phyloP scores from a whole-genome alignment of 2,329 filamentous ascomycete species.

The Arachnomyces sp. region DNA sequence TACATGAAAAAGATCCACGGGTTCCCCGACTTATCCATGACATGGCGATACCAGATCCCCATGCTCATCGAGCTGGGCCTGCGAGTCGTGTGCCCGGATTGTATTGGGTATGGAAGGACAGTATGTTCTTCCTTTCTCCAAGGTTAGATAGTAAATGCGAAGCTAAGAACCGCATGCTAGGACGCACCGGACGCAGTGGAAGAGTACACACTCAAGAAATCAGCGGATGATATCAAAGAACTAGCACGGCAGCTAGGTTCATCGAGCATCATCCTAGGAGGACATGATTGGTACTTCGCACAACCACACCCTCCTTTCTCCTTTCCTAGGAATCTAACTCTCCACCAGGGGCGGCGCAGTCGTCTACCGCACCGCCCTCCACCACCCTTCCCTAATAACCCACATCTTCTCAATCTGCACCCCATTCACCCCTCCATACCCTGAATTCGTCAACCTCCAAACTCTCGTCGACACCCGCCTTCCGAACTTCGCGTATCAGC shows the following conservation, averaged over 20 bases:
- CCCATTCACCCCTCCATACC: slow-evolving; percentile 56
- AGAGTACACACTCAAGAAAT: slow-evolving; percentile 64
- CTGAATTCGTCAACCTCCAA: slow-evolving; percentile 50
- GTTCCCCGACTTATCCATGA: slow-evolving; percentile 74
- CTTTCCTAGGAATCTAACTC: not conserved
- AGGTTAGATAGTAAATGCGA: not conserved
- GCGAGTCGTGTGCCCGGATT: slow-evolving; percentile 75
- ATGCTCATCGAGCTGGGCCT: slow-evolving; percentile 63
- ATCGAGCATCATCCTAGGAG: slow-evolving; percentile 66
- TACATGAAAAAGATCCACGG: slow-evolving; percentile 58
- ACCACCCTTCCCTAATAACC: slow-evolving; percentile 63
- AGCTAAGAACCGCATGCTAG: slow-evolving; percentile 14
- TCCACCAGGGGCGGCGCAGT: slow-evolving; percentile 60
- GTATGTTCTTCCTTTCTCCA: slow-evolving; percentile 29
- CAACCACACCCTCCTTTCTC: not conserved
- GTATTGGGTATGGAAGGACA: slow-evolving; percentile 78
- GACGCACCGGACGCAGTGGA: slow-evolving; percentile 50
- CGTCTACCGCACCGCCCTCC: slow-evolving; percentile 66
- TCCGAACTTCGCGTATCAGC: slow-evolving; percentile 74
- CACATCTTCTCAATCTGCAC: slow-evolving; percentile 77
- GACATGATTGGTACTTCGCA: slow-evolving; percentile 66
- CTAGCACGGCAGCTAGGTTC: slow-evolving; percentile 55
- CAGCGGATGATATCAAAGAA: slow-evolving; percentile 66
- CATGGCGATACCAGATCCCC: slow-evolving; percentile 87
- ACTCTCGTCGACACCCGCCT: slow-evolving; percentile 50